phyloP scores from a whole-genome alignment of 768 basidiomycete species.

The Lanmaoa pseudosensibilis region DNA sequence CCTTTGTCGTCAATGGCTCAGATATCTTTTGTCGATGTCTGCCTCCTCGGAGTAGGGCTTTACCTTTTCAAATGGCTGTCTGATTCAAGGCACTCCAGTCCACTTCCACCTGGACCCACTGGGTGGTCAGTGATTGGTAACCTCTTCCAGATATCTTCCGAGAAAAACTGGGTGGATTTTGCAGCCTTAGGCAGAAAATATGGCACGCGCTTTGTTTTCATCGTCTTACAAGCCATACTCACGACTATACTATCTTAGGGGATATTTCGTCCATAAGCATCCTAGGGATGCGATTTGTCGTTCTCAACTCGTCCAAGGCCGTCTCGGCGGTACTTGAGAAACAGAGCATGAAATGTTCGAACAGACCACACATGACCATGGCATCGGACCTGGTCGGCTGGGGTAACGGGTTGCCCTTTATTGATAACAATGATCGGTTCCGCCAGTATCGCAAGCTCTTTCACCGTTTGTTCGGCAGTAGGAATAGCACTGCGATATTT shows the following conservation, averaged over 20 bases:
- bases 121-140: conserved; percentile 50
- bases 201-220: conserved; percentile 34
- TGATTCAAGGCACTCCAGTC: background rate
- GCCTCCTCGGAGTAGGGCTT: conserved; percentile 18
- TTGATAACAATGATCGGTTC: conserved; percentile 5
- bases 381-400: conserved; percentile 21
- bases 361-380: conserved; percentile 21
- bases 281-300: conserved; percentile 47
- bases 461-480: conserved; percentile 12
- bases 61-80: conserved; percentile 6
- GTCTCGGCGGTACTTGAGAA: conserved; percentile 52
- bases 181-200: conserved; percentile 52
- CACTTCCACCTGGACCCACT: conserved; percentile 23
- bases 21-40: conserved; percentile 1
- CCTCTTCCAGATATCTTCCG: conserved; percentile 50
- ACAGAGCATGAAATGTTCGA: conserved; percentile 53
- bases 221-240: background rate
- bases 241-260: conserved; percentile 23
- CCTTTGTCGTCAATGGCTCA: background rate
- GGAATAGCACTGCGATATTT: conserved; percentile 3
- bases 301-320: conserved; percentile 48
- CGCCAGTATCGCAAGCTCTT: conserved; percentile 17
- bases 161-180: conserved; percentile 52
- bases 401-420: conserved; percentile 4
- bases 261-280: conserved; percentile 24